Evolutionary conservation across 2,329 filamentous ascomycete species (phyloP).

Genomic region (Claviceps paspali): DNA sequence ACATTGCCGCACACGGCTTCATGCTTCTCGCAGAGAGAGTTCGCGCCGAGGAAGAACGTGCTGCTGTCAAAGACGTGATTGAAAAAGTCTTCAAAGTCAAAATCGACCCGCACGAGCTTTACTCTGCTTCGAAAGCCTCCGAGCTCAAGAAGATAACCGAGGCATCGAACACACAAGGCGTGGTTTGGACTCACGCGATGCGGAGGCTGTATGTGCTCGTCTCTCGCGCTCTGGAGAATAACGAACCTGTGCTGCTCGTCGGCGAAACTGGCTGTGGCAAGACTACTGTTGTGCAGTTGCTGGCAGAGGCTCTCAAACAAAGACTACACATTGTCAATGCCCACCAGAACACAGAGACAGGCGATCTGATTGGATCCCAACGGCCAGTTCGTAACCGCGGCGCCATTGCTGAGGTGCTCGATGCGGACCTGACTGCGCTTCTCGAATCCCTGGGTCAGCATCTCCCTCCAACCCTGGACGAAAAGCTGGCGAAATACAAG

Average conservation of each 20-base stretch:
- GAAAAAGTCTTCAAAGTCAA: conserved; percentile 80
- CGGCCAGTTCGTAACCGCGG: conserved; percentile 76
- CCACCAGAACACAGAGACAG: conserved; percentile 95
- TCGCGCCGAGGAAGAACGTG: conserved; percentile 73
- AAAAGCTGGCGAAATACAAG: conserved; percentile 43
- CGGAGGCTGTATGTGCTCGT: conserved; percentile 79
- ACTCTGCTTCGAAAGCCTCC: conserved; percentile 43
- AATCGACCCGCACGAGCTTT: conserved; percentile 60
- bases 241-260: conserved; percentile 86
- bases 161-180: conserved; percentile 38
- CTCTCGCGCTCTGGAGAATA: conserved; percentile 70
- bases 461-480: conserved; percentile 30
- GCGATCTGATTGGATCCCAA: conserved; percentile 91
- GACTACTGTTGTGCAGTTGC: conserved; percentile 85
- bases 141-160: conserved; percentile 35
- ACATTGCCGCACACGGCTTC: conserved; percentile 83
- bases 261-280: conserved; percentile 97
- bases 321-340: conserved; percentile 85
- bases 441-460: conserved; percentile 26
- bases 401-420: conserved; percentile 51
- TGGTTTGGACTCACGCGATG: conserved; percentile 96
- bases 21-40: conserved; percentile 94
- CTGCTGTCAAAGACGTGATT: conserved; percentile 73
- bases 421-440: conserved; percentile 39
- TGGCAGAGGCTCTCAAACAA: conserved; percentile 65